phyloP scores from a whole-genome alignment of 495 filamentous ascomycete genomes.

The Penicillium pulvis region DNA sequence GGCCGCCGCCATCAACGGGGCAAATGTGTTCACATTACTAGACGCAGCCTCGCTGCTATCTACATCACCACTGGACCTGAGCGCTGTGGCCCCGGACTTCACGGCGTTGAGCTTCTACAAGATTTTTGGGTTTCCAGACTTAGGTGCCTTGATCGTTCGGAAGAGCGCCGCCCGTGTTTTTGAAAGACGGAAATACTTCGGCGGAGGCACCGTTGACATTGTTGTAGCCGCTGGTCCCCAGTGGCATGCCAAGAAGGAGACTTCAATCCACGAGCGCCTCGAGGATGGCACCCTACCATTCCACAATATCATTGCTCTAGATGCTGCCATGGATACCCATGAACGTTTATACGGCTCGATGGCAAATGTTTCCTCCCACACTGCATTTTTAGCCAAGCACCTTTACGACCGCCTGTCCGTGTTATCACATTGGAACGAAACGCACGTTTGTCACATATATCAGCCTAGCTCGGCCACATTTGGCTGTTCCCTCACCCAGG shows the following conservation, averaged over 20 bases:
- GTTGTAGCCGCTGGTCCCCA: constrained; percentile 40
- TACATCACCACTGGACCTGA: constrained; percentile 74
- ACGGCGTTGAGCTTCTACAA: constrained; percentile 92
- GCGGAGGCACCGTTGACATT: constrained; percentile 94
- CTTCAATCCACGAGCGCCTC: constrained; percentile 73
- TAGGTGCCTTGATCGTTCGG: constrained; percentile 84
- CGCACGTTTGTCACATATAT: constrained; percentile 67
- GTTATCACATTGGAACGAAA: constrained; percentile 68
- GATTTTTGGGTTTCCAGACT: constrained; percentile 93
- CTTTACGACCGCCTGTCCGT: constrained; percentile 60
- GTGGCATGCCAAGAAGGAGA: constrained; percentile 74
- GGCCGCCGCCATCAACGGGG: constrained; percentile 10
- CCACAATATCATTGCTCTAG: constrained; percentile 83
- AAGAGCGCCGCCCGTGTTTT: constrained; percentile 67
- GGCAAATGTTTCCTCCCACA: constrained; percentile 71
- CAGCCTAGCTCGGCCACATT: constrained; percentile 45
- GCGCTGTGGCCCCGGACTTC: constrained; percentile 76
- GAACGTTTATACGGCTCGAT: constrained; percentile 69
- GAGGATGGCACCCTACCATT: constrained; percentile 92
- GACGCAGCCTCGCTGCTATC: constrained; percentile 86
- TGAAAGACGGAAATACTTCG: constrained; percentile 74
- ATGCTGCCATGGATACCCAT: constrained; percentile 71
- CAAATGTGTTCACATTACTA: constrained; percentile 67
- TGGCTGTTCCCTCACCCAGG: constrained; percentile 54
- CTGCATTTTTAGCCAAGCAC: constrained; percentile 60